Evolutionary conservation across 2,329 filamentous ascomycete genomes (phyloP), one percentile per base, ranked within the genome.

Genomic region (Pseudonectria foliicola): DNA sequence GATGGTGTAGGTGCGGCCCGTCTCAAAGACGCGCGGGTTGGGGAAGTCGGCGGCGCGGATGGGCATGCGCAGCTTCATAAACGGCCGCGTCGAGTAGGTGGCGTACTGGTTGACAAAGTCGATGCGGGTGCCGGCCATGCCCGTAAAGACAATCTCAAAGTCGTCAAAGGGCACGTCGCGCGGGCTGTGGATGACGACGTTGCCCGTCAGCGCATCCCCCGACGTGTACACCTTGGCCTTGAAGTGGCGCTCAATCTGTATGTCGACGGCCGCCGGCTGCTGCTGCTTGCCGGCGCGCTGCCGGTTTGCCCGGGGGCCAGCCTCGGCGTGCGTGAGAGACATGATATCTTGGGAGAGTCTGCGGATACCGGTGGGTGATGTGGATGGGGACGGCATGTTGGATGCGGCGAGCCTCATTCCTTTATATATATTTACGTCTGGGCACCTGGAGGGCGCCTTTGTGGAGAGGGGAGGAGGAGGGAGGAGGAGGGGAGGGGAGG

Each of bases 11-110:
- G 61, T 63, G 43, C 54, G 53, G 3, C 65, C 70, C n/a, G 64
- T 60, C 52, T 68, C 59, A 39, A 76, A 68, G 21, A 73, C 48
- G 24, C 65, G 59, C 13, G 66, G 58, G 7, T 56, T 54, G 3
- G 73, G 73, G 34, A 76, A 68, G 6, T 59, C 50, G 1, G 62
- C 60, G n/a, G 62, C 60, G 31, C 42, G 39, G 13, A 77, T 59
- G 8, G 73, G 73, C 67, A 77, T 75, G 35, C 63, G 59, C 40
- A 75, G 57, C 59, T 75, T 74, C 46, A 77, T 61, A 34, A 78
- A 75, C 10, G 67, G 68, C 40, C 75, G 70, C 14, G 63, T 63
- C 13, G 67, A 67, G 33, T 66, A 59, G 34, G 66, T 61, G 14
- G 70, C 68, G 36, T 59, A 63, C 23, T 66, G 57, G 52, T 64